Evolutionary conservation across 306 rosid genomes (phyloP), one percentile per base, ranked within the genome.

Genomic region (Lathyrus sativus): DNA sequence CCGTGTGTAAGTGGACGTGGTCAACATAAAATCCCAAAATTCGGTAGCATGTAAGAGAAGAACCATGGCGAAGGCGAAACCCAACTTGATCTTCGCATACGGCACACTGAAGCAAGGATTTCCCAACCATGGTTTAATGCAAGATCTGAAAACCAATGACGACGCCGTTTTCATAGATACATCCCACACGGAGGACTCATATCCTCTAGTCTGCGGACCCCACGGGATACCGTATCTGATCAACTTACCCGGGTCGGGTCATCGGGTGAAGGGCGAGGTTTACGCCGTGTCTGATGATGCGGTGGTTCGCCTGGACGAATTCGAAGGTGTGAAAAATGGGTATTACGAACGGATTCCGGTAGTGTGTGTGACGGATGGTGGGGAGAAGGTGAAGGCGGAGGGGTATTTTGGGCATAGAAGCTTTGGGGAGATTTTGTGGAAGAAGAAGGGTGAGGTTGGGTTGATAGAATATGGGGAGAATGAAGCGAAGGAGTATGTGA

Each of bases 81-180:
- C 67, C 2, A 76, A 76, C 28, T 37, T 73, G 1, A 77, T 88
- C 62, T 88, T 77, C 78, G 65, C 85, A 3, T 90, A 88, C 79
- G 95, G 95, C 28, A 84, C 92, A 26, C 78, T 91, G 41, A 88
- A 91, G 73, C 80, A 26, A 6, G 90, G 95, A 5, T 79, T 88
- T 24, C 81, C 80, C 1, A 90, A 90, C 80, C 68, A 86, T 72
- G 2, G 12, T 5, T 66, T 88, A 0, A 83, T 82, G 65, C 48
- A 56, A 37, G 82, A 80, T 9, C 66, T 88, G 0, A 78, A 84
- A n/a, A n/a, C 29, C 61, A 61, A 8, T 1, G 62, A 80, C 77
- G 89, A 91, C 76, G 90, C 83, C 73, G 80, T 75, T 7, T 67
- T 68, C 7, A 0, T 62, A 2, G 85, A 88, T 17, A 37, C 67